Percentiles rank a stretch among this genome's conserved stretches.
Evolutionary conservation across 2,329 filamentous ascomycete species (phyloP).

Genomic region (Xylariaceae sp.): DNA sequence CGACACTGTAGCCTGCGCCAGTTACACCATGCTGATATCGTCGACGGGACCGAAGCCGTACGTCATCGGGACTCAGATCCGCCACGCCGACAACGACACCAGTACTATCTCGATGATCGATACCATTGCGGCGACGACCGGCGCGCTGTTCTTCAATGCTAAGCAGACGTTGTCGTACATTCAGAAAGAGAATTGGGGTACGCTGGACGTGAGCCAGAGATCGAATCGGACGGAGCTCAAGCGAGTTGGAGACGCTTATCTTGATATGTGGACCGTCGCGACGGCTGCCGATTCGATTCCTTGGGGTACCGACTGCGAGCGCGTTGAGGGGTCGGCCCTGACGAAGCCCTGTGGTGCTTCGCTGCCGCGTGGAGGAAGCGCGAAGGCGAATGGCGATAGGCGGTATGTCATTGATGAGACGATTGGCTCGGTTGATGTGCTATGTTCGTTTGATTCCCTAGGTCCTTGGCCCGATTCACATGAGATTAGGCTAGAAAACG

Average conservation of each 20-base stretch:
- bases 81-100: conserved; percentile 36
- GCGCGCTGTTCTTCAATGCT: conserved; percentile 46
- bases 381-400: conserved; percentile 40
- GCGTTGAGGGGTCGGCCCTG: conserved; percentile 43
- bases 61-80: conserved; percentile 45
- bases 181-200: conserved; percentile 41
- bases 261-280: conserved; percentile 47
- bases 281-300: conserved; percentile 43
- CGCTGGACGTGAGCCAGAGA: conserved; percentile 34
- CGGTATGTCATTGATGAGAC: conserved; percentile 46
- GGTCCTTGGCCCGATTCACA: conserved; percentile 44
- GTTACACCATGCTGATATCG: conserved; percentile 46
- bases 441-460: conserved; percentile 44
- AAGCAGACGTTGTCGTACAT: conserved; percentile 42
- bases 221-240: conserved; percentile 40
- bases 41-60: conserved; percentile 40
- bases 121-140: conserved; percentile 45
- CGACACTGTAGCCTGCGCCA: conserved; percentile 38
- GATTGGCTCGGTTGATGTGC: conserved; percentile 43
- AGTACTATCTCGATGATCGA: conserved; percentile 40
- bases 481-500: conserved; percentile 42
- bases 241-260: conserved; percentile 45
- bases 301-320: conserved; percentile 45
- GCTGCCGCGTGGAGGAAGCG: conserved; percentile 41
- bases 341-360: conserved; percentile 41